A percentile compares a stretch with the other conserved stretches of the same genome.
Evolutionary conservation across 352 stramenopile species (phyloP).

Genomic region (Pythium periplocum): DNA sequence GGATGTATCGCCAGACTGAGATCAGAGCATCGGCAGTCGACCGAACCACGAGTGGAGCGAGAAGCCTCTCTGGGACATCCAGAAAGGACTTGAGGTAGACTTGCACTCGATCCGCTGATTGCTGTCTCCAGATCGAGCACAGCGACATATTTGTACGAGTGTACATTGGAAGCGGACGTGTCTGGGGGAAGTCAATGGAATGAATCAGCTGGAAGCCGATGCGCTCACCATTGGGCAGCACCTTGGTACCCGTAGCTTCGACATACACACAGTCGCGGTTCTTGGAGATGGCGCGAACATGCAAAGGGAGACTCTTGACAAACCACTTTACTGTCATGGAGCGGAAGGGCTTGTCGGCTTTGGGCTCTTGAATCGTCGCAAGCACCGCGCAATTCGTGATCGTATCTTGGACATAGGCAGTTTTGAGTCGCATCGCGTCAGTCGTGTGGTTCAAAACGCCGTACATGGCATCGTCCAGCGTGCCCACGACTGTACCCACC

Average conservation of each 20-base stretch:
- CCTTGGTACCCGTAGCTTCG: conserved; percentile 47
- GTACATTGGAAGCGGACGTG: conserved; percentile 28
- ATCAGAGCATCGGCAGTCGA: conserved; percentile 34
- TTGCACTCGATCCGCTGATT: conserved; percentile 12
- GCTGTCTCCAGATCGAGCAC: conserved; percentile 44
- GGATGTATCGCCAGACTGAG: conserved; percentile 30
- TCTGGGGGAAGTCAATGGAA: conserved; percentile 57
- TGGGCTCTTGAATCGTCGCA: conserved; percentile 37
- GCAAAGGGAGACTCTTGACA: conserved; percentile 39
- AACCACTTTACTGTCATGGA: conserved; percentile 63
- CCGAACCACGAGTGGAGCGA: conserved; percentile 30
- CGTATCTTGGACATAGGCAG: conserved; percentile 42
- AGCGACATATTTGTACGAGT: conserved; percentile 43
- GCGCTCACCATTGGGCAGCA: conserved; percentile 32
- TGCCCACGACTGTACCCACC: conserved; percentile 41
- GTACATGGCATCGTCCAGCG: conserved; percentile 60
- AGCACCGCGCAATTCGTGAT: conserved; percentile 43
- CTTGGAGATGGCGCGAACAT: conserved; percentile 29
- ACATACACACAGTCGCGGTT: conserved; percentile 58
- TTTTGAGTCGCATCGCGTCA: conserved; percentile 55
- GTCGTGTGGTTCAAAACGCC: conserved; percentile 35
- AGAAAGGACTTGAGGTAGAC: conserved; percentile 40
- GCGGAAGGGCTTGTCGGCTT: conserved; percentile 40
- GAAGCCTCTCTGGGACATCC: conserved; percentile 36
- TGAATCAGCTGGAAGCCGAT: conserved; percentile 60